A percentile compares a stretch with the other conserved stretches of the same genome.
phyloP scores from a whole-genome alignment of 2,329 filamentous ascomycete genomes.

The Kalmusia sp. region DNA sequence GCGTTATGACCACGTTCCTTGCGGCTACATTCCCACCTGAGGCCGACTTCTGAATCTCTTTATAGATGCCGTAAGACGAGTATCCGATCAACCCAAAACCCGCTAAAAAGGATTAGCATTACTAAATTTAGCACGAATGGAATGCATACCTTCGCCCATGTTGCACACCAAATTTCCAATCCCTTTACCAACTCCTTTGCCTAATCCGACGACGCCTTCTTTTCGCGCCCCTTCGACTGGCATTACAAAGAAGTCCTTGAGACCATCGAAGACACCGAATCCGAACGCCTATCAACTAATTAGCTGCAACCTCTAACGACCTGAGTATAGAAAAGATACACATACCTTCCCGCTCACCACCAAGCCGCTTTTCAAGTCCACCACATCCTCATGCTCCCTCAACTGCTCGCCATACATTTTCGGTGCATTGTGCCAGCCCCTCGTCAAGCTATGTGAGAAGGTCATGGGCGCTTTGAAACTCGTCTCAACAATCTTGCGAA shows the following conservation, averaged over 20 bases:
- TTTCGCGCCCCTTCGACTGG: conserved; percentile 71
- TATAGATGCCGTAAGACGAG: conserved; percentile 67
- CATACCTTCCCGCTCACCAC: conserved; percentile 72
- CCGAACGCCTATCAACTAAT: conserved; percentile 64
- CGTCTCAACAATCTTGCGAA: conserved; percentile 72
- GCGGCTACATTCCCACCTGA: conserved; percentile 19
- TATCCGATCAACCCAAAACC: conserved; percentile 66
- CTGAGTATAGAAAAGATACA: background rate
- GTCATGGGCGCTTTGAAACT: conserved; percentile 80
- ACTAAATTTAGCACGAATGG: background rate
- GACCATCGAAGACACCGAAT: conserved; percentile 77
- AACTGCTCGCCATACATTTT: conserved; percentile 84
- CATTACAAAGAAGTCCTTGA: conserved; percentile 80
- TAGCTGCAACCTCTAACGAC: background rate
- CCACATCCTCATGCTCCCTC: conserved; percentile 75
- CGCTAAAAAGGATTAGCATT: conserved; percentile 44
- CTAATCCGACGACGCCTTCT: conserved; percentile 67
- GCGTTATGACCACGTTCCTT: conserved; percentile 13
- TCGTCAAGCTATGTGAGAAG: conserved; percentile 78
- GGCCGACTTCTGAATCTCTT: conserved; percentile 54
- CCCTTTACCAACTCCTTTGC: conserved; percentile 82
- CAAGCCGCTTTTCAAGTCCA: conserved; percentile 74
- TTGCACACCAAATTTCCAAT: conserved; percentile 70
- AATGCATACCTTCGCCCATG: conserved; percentile 63
- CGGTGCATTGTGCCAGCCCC: conserved; percentile 86